Evolutionary conservation across 2,329 filamentous ascomycete genomes (phyloP), one percentile per base, ranked within the genome.

Genomic region (Alternaria gaisen): DNA sequence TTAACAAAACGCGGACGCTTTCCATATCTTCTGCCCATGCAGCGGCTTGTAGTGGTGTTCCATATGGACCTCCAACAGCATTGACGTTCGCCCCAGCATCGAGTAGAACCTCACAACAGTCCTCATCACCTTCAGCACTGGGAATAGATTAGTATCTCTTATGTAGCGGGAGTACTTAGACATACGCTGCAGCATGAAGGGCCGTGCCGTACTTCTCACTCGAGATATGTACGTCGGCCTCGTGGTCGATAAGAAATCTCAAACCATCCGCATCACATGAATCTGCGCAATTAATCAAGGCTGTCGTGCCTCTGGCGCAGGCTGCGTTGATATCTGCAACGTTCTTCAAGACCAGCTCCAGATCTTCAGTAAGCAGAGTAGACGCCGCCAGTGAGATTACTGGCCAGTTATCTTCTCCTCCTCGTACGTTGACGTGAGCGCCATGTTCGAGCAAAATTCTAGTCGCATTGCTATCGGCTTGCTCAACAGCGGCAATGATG

Each of bases 381-480:
- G 53, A 55, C 9, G 60, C 67, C 10, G 69, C 69, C 14, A 64
- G 53, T 12, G 54, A 58, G 2, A 72, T 60, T 4, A 71, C 60
- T 34, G 69, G 66, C 50, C 48, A 59, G 10, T 71, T 69, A 36
- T 71, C 56, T 40, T 67, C 60, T 4, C 68, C 66, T 12, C 69
- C 67, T n/a, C 53, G 55, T 16, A 70, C 68, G 36, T 70, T 71
- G 24, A 70, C 65, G 40, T 71, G 51, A 24, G 68, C 68, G 10
- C 62, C 47, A n/a, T 67, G 51, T 38, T 71, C 62, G 9, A 73
- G 56, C 16, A 72, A 48, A 16, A 71, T 53, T 9, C 53, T 47
- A 7, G 64, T 38, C 9, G 57, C 61, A 10, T 47, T 56, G 24
- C 56, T 61, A 36, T 70, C 56, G 12, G 58, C 66, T 47, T 68